Conservation (phyloP, 148 eudicot species). For the Polygonum maritimum region DNA sequence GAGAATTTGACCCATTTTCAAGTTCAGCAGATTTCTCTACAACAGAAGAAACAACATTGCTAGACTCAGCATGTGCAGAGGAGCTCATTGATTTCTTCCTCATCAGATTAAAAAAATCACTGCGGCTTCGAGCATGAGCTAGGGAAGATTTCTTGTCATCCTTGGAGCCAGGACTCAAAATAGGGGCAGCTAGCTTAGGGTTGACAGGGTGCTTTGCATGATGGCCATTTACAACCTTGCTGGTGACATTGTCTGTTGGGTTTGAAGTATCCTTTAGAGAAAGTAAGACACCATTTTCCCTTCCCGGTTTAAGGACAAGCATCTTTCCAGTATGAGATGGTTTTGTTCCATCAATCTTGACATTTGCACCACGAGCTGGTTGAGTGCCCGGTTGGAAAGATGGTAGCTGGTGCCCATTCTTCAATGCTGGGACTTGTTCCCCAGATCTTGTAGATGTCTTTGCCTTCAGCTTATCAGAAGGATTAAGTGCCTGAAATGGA, state of each 20-base stretch:
- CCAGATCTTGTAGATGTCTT: conserved; percentile 38
- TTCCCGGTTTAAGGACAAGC: conserved; percentile 50
- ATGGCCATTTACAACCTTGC: conserved; percentile 32
- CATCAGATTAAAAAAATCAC: conserved; percentile 75
- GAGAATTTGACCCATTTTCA: conserved; percentile 19
- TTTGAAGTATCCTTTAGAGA: conserved; percentile 32
- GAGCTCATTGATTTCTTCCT: conserved; percentile 55
- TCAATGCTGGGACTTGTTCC: conserved; percentile 36
- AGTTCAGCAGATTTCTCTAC: conserved; percentile 25
- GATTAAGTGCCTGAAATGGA: conserved; percentile 32
- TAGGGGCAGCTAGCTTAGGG: conserved; percentile 25
- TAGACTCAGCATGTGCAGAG: conserved; percentile 22
- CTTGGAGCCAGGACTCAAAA: conserved; percentile 24
- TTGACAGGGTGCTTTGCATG: conserved; percentile 25
- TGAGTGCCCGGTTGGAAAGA: conserved; percentile 41
- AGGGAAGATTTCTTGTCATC: conserved; percentile 49
- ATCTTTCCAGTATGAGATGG: conserved; percentile 43
- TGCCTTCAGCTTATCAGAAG: conserved; percentile 60
- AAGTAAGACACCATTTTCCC: conserved; percentile 44
- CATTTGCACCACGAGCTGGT: conserved; percentile 34
- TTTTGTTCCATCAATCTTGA: conserved; percentile 34
- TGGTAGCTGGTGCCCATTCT: conserved; percentile 31
- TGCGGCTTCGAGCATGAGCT: conserved; percentile 65
- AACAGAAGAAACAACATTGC: conserved; percentile 22
- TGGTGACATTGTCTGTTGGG: conserved; percentile 24